Percentiles rank a stretch among this genome's conserved stretches.
phyloP scores from a whole-genome alignment of 2,329 filamentous ascomycete species.

The Pleomassaria siparia region DNA sequence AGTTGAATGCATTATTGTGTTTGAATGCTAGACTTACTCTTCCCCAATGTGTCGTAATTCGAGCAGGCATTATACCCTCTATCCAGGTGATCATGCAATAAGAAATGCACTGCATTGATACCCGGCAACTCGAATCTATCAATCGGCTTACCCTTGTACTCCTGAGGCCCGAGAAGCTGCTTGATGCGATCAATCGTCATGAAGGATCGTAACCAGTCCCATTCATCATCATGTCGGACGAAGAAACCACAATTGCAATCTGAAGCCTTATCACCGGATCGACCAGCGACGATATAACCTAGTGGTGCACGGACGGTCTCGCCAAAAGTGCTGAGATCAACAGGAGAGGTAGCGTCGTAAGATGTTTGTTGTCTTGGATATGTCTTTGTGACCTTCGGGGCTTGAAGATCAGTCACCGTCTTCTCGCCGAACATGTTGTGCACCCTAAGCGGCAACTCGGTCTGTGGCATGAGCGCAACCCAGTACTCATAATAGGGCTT shows the following conservation, averaged over 20 bases:
- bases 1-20: not conserved
- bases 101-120: slow-evolving; percentile 20
- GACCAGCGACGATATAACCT: slow-evolving; percentile 34
- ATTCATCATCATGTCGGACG: slow-evolving; percentile 33
- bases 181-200: slow-evolving; percentile 32
- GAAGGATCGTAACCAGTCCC: slow-evolving; percentile 30
- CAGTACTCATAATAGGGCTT: slow-evolving; percentile 22
- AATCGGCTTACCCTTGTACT: slow-evolving; percentile 36
- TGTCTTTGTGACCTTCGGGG: slow-evolving; percentile 16
- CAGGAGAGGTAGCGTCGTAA: slow-evolving; percentile 34
- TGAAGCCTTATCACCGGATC: slow-evolving; percentile 26
- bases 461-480: slow-evolving; percentile 17
- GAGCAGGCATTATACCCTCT: slow-evolving; percentile 19
- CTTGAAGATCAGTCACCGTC: slow-evolving; percentile 10
- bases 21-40: slow-evolving; percentile 7
- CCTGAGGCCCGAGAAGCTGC: slow-evolving; percentile 28
- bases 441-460: slow-evolving; percentile 18
- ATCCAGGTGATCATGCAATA: slow-evolving; percentile 31
- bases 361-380: slow-evolving; percentile 22
- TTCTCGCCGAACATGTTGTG: slow-evolving; percentile 19
- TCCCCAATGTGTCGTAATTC: slow-evolving; percentile 19
- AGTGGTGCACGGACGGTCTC: slow-evolving; percentile 33
- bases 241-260: slow-evolving; percentile 32
- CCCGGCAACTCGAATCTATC: slow-evolving; percentile 43
- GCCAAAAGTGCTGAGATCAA: slow-evolving; percentile 29